Evolutionary conservation across 345 rosid genomes (phyloP).

Genomic region (Salix exigua): DNA sequence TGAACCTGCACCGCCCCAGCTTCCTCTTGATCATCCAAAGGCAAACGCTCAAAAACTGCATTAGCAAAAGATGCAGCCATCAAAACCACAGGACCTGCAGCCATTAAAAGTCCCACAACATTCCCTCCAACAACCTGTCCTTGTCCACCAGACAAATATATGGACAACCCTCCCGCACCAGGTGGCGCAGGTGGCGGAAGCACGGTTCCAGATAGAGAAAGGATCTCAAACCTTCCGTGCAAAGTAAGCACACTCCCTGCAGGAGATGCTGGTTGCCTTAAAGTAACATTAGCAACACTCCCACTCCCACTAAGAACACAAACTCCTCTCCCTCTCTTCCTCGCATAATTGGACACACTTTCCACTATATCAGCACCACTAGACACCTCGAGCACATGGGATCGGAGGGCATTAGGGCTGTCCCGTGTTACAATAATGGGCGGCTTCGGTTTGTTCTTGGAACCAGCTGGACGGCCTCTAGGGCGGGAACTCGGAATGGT

Average conservation of each 20-base stretch:
- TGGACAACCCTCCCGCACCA: constrained; percentile 63
- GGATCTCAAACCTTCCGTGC: constrained; percentile 81
- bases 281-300: constrained; percentile 55
- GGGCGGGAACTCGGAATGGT: constrained; percentile 52
- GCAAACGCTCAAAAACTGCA: constrained; percentile 72
- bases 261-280: constrained; percentile 61
- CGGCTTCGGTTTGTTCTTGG: constrained; percentile 70
- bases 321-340: constrained; percentile 71
- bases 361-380: constrained; percentile 62
- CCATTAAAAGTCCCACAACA: constrained; percentile 58
- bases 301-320: constrained; percentile 70
- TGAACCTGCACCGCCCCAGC: constrained; percentile 43
- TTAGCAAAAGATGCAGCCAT: constrained; percentile 78
- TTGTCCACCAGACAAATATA: constrained; percentile 69
- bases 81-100: constrained; percentile 64
- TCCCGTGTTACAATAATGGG: constrained; percentile 71
- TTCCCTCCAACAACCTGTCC: constrained; percentile 83
- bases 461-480: constrained; percentile 78
- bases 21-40: constrained; percentile 45
- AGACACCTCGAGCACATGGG: constrained; percentile 69
- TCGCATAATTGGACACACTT: constrained; percentile 50
- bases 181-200: constrained; percentile 89
- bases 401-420: constrained; percentile 71
- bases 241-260: constrained; percentile 62
- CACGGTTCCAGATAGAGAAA: constrained; percentile 69